These are phyloP conservation scores for Hypoxylon sp. DNA, from an alignment of 2,329 filamentous ascomycete species.

Conservation along the genomic window DNA sequence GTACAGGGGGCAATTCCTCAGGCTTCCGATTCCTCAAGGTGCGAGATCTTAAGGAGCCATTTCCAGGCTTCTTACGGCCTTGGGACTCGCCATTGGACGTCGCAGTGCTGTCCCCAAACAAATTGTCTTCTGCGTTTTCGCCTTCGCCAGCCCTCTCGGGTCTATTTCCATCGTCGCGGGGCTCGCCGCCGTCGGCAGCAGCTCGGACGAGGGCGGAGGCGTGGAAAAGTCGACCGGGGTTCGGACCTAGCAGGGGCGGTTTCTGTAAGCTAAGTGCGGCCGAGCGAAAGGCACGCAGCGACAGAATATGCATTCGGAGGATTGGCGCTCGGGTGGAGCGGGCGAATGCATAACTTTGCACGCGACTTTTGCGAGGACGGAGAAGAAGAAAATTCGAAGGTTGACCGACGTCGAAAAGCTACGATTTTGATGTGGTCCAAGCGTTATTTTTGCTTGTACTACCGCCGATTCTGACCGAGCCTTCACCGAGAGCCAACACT, in stretches of 20 bases:
- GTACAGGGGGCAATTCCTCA: constrained; percentile 58
- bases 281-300: constrained; percentile 45
- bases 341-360: constrained; percentile 46
- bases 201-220: constrained; percentile 31
- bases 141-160: constrained; percentile 29
- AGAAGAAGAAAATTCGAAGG: constrained; percentile 11
- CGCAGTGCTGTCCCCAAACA: constrained; percentile 37
- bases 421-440: constrained; percentile 27
- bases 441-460: constrained; percentile 11
- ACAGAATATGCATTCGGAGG: constrained; percentile 46
- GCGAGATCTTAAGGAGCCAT: constrained; percentile 36
- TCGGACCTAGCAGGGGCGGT: constrained; percentile 22
- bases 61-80: constrained; percentile 39
- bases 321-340: constrained; percentile 46
- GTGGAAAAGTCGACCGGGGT: constrained; percentile 39
- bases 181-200: constrained; percentile 31
- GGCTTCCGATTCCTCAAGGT: constrained; percentile 44
- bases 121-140: constrained; percentile 33
- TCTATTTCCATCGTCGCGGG: constrained; percentile 40
- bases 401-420: constrained; percentile 10
- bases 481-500: background rate
- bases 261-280: constrained; percentile 38
- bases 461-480: background rate
- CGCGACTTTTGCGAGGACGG: constrained; percentile 15
- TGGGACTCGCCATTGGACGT: constrained; percentile 36